Conservation (phyloP, 2,329 filamentous ascomycete species). For the Myriangium duriaei region DNA sequence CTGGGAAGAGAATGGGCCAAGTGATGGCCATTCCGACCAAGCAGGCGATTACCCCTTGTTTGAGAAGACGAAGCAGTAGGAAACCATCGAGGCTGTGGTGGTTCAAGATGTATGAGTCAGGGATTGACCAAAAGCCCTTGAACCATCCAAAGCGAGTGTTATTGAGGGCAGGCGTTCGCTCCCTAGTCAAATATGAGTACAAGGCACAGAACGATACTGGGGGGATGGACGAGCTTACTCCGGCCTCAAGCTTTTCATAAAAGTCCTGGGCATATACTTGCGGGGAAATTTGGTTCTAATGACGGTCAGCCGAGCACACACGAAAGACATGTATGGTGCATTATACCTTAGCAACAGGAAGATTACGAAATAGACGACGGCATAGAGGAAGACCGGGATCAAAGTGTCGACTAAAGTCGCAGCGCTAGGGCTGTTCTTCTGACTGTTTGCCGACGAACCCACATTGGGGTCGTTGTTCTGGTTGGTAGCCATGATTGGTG, state of each 20-base stretch:
- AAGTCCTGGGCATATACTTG: slow-evolving; percentile 33
- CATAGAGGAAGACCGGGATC: slow-evolving; percentile 22
- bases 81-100: slow-evolving; percentile 89
- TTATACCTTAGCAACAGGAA: slow-evolving; percentile 26
- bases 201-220: background rate
- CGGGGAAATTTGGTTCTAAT: slow-evolving; percentile 29
- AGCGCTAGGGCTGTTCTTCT: slow-evolving; percentile 16
- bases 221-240: too few relatives aligned
- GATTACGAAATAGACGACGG: slow-evolving; percentile 22
- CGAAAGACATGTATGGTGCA: background rate
- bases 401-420: slow-evolving; percentile 25
- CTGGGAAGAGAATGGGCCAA: slow-evolving; percentile 77
- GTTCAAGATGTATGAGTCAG: slow-evolving; percentile 70
- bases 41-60: slow-evolving; percentile 64
- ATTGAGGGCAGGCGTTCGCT: slow-evolving; percentile 28
- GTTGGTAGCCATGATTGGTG: background rate
- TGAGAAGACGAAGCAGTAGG: slow-evolving; percentile 78
- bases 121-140: slow-evolving; percentile 38
- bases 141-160: slow-evolving; percentile 29
- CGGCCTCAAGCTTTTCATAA: slow-evolving; percentile 30
- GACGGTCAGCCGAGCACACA: background rate
- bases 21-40: slow-evolving; percentile 74
- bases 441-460: slow-evolving; percentile 8
- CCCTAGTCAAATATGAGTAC: slow-evolving; percentile 15
- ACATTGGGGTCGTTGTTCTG: slow-evolving; percentile 2